Base-by-base conservation (phyloP, 2,329 filamentous ascomycete species). In the Xylaria sp. region DNA sequence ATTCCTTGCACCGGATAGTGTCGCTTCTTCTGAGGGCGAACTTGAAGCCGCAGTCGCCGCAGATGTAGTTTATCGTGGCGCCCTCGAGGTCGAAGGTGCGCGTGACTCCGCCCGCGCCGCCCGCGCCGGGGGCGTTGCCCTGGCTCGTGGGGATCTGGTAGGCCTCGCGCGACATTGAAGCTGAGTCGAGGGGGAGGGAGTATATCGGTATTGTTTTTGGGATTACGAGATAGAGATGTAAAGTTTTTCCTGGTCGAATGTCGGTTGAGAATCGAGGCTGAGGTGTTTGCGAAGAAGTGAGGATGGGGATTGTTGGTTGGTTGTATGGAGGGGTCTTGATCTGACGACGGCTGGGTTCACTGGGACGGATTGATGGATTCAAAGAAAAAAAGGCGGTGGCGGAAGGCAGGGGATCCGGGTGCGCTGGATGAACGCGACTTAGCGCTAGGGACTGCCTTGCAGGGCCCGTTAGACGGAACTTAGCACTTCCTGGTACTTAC, bases 1-100 rank as follows among this genome's bases (percentile, higher is more conserved):
- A 99, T 79, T 94, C 91, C 78, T 92, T 91, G 84, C 93, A 97
- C 28, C 92, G 85, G 70, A 96, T 94, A 35, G 90, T 88, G 72
- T 95, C 92, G 66, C 88, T 89, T 69, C 89, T 87, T 78, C 90
- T 90, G 70, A 96, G 82, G 17, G 86, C 83, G 46, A 94, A 91
- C 71, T 91, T 89, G 66, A 86, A 83, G 63, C 91, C 92, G 82
- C 92, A 97, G 80, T 96, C 92, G 75, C 92, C 92, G 82, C 92
- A 96, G 70, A 88, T 81, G 77, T 92, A 92, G 69, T 84, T 82
- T 77, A 90, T 90, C 50, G 82, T 78, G 66, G 87, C 82, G 51
- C 84, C 84, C 62, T 81, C 80, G 72, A 78, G 71, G 67, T 79
- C 77, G 59, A 75, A 75, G 64, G 78, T 76, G 73, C 72, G 74